Evolutionary conservation across 2,329 filamentous ascomycete genomes (phyloP), one percentile per base, ranked within the genome.

Genomic region (Trichophyton verrucosum): DNA sequence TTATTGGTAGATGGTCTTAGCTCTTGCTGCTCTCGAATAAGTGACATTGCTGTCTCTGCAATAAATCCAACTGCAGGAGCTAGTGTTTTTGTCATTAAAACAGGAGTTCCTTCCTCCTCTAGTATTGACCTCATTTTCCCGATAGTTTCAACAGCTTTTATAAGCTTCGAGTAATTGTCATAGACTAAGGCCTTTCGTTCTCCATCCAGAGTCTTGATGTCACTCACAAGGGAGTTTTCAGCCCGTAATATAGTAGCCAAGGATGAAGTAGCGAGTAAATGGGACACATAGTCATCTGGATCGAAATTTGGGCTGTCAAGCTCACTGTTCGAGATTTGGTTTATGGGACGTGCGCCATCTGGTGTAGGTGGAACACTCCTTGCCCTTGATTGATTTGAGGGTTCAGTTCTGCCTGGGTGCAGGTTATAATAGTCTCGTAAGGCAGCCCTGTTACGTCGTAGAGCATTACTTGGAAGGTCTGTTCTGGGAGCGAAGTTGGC

Each of bases 131-230:
- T 71, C 77, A 79, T 78, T 76, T 89, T 90, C 57, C 88, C 83
- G 69, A 99, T 99, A 2, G 92, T 97, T 74, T 96, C 92, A 9
- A 95, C 96, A 0, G 94, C 94, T n/a, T 87, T 84, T 66, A 99
- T 96, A 66, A 99, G 77, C 76, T 97, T 97, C 67, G 88, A 94
- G 74, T 97, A 99, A 72, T 99, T 99, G 73, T 99, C 92, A 73
- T 99, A 99, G 3, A 99, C 94, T 64, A 99, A 77, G 1, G 92
- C 91, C 76, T 99, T 99, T 74, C 94, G 88, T 80, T 99, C 94
- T 24, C 92, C 92, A 69, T 97, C 94, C 17, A 99, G 80, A 1
- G 89, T 91, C 42, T 91, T 79, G 56, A 96, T 92, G 75, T 97
- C 92, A 66, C 73, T 74, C 5, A 77, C 73, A n/a, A 78, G 69